Percentiles rank a stretch among this genome's conserved stretches.
Evolutionary conservation across 2,329 filamentous ascomycete species (phyloP).

Genomic region (Colletotrichum sp.): DNA sequence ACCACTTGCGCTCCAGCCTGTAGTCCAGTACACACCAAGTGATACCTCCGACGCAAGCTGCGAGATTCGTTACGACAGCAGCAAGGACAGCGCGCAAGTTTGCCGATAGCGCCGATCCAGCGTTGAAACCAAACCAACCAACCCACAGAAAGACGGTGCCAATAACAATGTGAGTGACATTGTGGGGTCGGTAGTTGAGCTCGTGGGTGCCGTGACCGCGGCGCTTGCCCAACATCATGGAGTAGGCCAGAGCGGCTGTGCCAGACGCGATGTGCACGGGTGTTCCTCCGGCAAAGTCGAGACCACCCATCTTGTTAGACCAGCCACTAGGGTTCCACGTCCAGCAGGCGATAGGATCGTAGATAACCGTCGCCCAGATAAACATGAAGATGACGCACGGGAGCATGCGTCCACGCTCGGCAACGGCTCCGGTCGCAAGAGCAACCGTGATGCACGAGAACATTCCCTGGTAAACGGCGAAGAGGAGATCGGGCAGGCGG

Average conservation of each 20-base stretch:
- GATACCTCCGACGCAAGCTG: constrained; percentile 83
- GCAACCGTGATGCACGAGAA: constrained; percentile 87
- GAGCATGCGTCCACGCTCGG: constrained; percentile 86
- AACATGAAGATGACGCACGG: constrained; percentile 94
- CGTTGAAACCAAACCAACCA: constrained; percentile 96
- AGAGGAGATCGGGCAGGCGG: constrained; percentile 81
- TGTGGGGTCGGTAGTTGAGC: constrained; percentile 90
- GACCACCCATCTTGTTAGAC: constrained; percentile 78
- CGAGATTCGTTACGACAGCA: constrained; percentile 83
- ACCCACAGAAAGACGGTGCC: constrained; percentile 95
- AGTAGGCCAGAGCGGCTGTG: constrained; percentile 84
- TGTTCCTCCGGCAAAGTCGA: constrained; percentile 90
- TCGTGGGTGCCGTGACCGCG: constrained; percentile 85
- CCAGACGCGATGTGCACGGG: constrained; percentile 90
- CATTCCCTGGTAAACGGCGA: constrained; percentile 88
- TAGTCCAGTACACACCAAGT: constrained; percentile 93
- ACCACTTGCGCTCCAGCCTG: constrained; percentile 88
- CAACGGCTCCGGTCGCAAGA: constrained; percentile 82
- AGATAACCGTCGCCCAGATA: constrained; percentile 87
- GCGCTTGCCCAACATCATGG: constrained; percentile 87
- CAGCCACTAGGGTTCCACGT: constrained; percentile 88
- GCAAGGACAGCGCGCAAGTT: constrained; percentile 89
- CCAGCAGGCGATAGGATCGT: constrained; percentile 94
- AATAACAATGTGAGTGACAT: constrained; percentile 90
- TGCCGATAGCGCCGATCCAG: constrained; percentile 79